phyloP scores from a whole-genome alignment of 106 monocot genomes.

The Dioscorea dumetorum region DNA sequence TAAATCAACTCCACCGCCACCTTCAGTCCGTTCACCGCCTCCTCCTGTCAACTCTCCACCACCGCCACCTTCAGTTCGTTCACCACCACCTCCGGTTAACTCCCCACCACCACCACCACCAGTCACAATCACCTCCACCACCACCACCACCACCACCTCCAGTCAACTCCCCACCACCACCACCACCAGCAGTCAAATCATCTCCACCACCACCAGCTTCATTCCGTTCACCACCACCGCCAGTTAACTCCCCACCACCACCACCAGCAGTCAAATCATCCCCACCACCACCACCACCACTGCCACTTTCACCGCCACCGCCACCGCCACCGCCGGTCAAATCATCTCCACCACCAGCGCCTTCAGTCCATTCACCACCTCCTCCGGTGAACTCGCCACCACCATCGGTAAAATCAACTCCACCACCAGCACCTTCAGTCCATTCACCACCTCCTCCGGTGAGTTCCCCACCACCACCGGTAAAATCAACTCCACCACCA shows the following conservation, averaged over 20 bases:
- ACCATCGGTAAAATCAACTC: background rate
- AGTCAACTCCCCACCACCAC: too few relatives aligned
- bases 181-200: too few relatives aligned
- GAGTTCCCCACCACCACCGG: background rate
- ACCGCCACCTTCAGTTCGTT: background rate
- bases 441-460: constrained; percentile 7
- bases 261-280: background rate
- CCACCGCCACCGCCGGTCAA: too few relatives aligned
- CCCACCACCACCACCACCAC: background rate
- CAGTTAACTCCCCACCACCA: constrained; percentile 6
- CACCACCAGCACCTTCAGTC: constrained; percentile 7
- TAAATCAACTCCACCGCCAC: background rate
- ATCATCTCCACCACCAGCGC: background rate
- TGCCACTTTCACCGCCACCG: background rate
- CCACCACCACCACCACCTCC: background rate
- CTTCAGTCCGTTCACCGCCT: constrained; percentile 8
- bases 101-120: background rate
- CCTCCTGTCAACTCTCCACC: constrained; percentile 7
- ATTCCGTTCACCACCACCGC: constrained; percentile 6
- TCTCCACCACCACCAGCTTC: background rate
- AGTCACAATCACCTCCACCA: constrained; percentile 4
- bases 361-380: constrained; percentile 5
- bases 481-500: background rate
- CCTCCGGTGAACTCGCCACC: background rate
- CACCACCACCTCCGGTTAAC: too few relatives aligned